Evolutionary conservation across 1,284 basidiomycete genomes (phyloP).

Genomic region (Malassezia sympodialis): DNA sequence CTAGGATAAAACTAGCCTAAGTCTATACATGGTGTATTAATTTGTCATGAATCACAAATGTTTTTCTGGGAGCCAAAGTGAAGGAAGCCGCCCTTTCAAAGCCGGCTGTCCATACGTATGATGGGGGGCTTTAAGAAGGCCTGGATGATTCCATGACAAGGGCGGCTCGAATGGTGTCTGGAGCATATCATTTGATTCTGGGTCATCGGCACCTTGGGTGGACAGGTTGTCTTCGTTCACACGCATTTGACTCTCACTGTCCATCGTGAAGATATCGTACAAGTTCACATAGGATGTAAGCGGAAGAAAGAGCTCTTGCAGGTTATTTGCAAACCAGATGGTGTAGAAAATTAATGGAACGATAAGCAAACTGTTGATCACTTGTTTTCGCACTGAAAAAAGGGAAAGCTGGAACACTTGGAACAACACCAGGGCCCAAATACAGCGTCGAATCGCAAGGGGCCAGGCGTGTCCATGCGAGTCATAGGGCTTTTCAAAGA

Average conservation of each 20-base stretch:
- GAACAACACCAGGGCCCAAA: conserved; percentile 43
- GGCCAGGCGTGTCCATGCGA: conserved; percentile 89
- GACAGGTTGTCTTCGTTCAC: not conserved
- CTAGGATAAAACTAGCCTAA: conserved; percentile 3
- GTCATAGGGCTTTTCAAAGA: conserved; percentile 88
- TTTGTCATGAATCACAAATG: not conserved
- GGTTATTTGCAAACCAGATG: conserved; percentile 67
- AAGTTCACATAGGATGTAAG: conserved; percentile 61
- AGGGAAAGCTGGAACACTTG: conserved; percentile 52
- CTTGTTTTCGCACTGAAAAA: conserved; percentile 70
- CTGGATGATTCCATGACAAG: conserved; percentile 28
- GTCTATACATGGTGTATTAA: not conserved
- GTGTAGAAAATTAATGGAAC: conserved; percentile 68
- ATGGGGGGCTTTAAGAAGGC: conserved; percentile 31
- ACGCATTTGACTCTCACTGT: conserved; percentile 11
- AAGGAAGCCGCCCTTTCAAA: conserved; percentile 34
- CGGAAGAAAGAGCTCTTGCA: conserved; percentile 62
- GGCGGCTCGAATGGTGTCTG: conserved; percentile 30
- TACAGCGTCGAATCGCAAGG: conserved; percentile 45
- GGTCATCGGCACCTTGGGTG: conserved; percentile 1
- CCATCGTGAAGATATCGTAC: conserved; percentile 28
- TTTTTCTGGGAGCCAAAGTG: conserved; percentile 35
- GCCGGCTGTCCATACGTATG: conserved; percentile 41
- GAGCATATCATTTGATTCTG: not conserved
- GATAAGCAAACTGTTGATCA: conserved; percentile 65